These are phyloP conservation scores for Yarrowia porcina DNA, from an alignment of 805 yeast genomes.

Conservation along the genomic window DNA sequence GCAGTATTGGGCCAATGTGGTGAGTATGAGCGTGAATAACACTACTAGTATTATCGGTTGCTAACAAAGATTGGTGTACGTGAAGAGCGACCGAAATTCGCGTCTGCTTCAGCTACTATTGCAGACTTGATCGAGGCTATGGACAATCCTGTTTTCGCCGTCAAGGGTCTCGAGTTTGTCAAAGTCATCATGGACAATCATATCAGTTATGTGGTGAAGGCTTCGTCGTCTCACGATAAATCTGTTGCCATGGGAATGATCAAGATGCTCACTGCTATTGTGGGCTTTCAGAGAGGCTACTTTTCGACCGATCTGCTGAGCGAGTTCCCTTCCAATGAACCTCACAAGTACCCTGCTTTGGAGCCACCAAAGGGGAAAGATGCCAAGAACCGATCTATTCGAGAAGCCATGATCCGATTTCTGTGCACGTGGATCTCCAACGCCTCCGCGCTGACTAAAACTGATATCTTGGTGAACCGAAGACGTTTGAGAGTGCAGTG, in stretches of 20 bases:
- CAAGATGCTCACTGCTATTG: constrained; percentile 52
- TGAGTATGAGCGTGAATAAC: not conserved
- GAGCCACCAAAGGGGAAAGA: not conserved
- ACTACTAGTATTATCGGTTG: too few relatives aligned
- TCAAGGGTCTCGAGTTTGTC: constrained; percentile 43
- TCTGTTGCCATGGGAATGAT: constrained; percentile 59
- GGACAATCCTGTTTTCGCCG: constrained; percentile 32
- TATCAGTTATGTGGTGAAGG: constrained; percentile 63
- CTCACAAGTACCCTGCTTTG: constrained; percentile 18
- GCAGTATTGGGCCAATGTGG: not conserved
- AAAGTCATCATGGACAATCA: constrained; percentile 54
- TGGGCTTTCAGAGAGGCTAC: constrained; percentile 48
- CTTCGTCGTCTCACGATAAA: constrained; percentile 56
- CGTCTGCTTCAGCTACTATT: not conserved
- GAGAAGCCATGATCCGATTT: constrained; percentile 59
- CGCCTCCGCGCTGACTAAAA: constrained; percentile 56
- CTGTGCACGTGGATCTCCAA: constrained; percentile 53
- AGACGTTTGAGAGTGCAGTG: constrained; percentile 59
- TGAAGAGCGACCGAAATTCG: constrained; percentile 8
- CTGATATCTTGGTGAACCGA: constrained; percentile 54
- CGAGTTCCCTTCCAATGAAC: constrained; percentile 58
- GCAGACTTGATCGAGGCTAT: not conserved
- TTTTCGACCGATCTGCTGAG: constrained; percentile 57
- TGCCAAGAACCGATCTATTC: constrained; percentile 37
- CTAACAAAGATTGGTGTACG: constrained; percentile 13